Conservation (phyloP, 2,329 filamentous ascomycete species). For the Aspergillus sp. region DNA sequence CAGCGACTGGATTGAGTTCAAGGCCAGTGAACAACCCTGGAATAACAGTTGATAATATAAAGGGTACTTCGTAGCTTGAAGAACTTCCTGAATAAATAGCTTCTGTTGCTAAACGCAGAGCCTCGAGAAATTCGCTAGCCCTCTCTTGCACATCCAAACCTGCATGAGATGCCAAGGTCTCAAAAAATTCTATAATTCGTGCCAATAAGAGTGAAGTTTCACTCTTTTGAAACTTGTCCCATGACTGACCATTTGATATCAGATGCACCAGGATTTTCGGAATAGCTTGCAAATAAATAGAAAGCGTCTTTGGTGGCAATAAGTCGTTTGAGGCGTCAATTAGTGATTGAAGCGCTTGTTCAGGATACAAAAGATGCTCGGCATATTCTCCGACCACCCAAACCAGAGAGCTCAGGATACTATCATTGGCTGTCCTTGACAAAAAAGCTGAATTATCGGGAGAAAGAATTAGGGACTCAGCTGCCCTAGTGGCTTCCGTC, state of each 20-base stretch:
- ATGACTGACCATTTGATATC: slow-evolving; percentile 56
- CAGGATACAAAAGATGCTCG: slow-evolving; percentile 58
- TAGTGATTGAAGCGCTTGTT: slow-evolving; percentile 64
- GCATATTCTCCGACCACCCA: slow-evolving; percentile 91
- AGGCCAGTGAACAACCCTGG: slow-evolving; percentile 77
- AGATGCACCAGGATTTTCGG: slow-evolving; percentile 76
- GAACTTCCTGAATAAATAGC: slow-evolving; percentile 42
- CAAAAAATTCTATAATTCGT: slow-evolving; percentile 71
- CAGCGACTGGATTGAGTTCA: slow-evolving; percentile 85
- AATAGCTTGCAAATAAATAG: slow-evolving; percentile 71
- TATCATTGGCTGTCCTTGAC: slow-evolving; percentile 43
- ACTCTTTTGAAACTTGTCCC: slow-evolving; percentile 66
- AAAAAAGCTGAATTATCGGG: slow-evolving; percentile 54
- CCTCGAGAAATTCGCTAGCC: slow-evolving; percentile 82
- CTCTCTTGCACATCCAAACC: slow-evolving; percentile 91
- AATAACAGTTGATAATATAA: slow-evolving; percentile 83
- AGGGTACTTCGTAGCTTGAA: slow-evolving; percentile 54
- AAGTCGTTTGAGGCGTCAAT: slow-evolving; percentile 57
- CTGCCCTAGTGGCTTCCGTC: slow-evolving; percentile 69
- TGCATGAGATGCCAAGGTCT: slow-evolving; percentile 70
- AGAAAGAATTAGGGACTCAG: slow-evolving; percentile 61
- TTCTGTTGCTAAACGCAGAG: slow-evolving; percentile 79
- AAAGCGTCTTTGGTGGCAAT: slow-evolving; percentile 58
- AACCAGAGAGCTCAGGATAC: slow-evolving; percentile 64
- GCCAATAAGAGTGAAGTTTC: slow-evolving; percentile 69